A percentile compares a stretch with the other conserved stretches of the same genome.
phyloP scores from a whole-genome alignment of 768 basidiomycete genomes.

The Pleurotus tuber-regium region DNA sequence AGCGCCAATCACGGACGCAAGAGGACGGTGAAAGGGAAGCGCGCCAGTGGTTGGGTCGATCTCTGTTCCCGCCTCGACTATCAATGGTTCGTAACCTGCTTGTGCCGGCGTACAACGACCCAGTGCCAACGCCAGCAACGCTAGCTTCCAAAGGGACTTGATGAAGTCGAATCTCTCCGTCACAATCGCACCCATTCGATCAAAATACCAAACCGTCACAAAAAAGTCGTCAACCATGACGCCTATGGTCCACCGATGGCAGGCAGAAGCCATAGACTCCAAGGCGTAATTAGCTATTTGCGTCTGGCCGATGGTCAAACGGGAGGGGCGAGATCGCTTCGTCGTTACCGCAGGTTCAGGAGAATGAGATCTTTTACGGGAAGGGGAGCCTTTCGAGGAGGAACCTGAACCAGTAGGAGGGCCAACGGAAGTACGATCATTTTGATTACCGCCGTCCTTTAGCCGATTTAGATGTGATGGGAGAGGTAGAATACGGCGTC shows the following conservation, averaged over 20 bases:
- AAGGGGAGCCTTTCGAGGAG: not conserved
- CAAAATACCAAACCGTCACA: constrained; percentile 1
- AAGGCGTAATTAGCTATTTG: not conserved
- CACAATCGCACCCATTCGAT: not conserved
- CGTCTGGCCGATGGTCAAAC: not conserved
- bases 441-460: not conserved
- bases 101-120: not conserved
- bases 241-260: not conserved
- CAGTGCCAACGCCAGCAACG: not conserved
- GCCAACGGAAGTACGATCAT: not conserved
- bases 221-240: not conserved
- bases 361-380: not conserved
- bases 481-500: not conserved
- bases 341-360: not conserved
- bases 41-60: not conserved
- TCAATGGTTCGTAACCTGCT: not conserved
- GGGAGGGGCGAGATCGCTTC: not conserved
- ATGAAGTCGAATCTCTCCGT: not conserved
- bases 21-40: not conserved
- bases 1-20: not conserved
- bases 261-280: not conserved
- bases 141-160: not conserved
- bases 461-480: not conserved
- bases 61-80: not conserved
- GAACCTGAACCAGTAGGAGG: not conserved